Evolutionary conservation across 2,329 filamentous ascomycete genomes (phyloP), one percentile per base, ranked within the genome.

Genomic region (Fusarium illudens): DNA sequence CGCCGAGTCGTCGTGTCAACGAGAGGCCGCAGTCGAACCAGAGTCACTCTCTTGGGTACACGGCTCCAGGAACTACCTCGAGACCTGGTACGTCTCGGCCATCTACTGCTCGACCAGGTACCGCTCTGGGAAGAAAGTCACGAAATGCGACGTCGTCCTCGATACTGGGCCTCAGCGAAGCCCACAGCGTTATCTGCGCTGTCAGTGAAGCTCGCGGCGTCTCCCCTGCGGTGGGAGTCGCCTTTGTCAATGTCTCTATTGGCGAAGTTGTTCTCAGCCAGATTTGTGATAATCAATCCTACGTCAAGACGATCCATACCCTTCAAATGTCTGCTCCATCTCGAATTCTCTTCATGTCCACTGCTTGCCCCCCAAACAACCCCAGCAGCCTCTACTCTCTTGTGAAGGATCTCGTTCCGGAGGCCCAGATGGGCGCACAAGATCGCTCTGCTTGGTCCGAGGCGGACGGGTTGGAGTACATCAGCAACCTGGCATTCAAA

Each of bases 231-330:
- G 90, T 98, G 2, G 94, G 95, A 1, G 83, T 97, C 37, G 92
- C 93, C 3, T 94, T 97, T 74, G 84, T 97, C 75, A 96, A 98
- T 74, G 84, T 96, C 4, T 90, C 92, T 39, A 94, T 92, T 3
- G 92, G 91, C 36, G 93, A 97, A 79, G 92, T 89, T 15, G 88
- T 94, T 27, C 84, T 98, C 36, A 96, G 93, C 75, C 93, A 97
- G 74, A 95, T 98, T 67, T 94, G 91, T 75, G 95, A 98, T 77
- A 96, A 90, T 59, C 94, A 97, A 76, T 96, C 94, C 32, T 98
- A 97, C 76, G 90, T 94, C 60, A 90, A 90, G 74, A 97, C 94
- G 0, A 84, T 97, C 29, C 92, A 97, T 78, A 97, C 97, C 76
- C 85, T 98, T 32, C 87, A 88, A 54, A 89, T 97, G 22, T 92